Base-by-base conservation (phyloP, 208 protist species). In the Crithidia thermophila region DNA sequence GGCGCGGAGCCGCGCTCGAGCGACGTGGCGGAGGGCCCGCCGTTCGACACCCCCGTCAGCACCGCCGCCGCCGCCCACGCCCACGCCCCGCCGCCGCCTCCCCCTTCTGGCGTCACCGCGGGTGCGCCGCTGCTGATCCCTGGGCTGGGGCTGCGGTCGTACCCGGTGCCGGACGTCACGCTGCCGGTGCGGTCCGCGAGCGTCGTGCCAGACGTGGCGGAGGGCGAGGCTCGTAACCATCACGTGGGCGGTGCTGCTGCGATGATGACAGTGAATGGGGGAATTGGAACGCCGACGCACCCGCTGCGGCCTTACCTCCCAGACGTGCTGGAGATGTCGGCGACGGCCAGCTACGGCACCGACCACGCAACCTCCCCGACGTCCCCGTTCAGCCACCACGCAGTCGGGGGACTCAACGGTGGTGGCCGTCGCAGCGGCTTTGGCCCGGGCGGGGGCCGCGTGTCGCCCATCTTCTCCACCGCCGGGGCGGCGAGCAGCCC, bases 121-220 rank as follows among this genome's bases (percentile, higher is more conserved):
- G 50, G 39, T n/a, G 59, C 66, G 45, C 72, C 57, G 21, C 42
- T 79, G 42, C 46, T 78, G 10, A 61, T 86, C 11, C 76, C 77
- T 3, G 81, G 81, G 13, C 72, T 86, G 9, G 81, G 76, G n/a
- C 72, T 86, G 42, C 74, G 67, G 42, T 57, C 51, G 11, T 79
- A 70, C 43, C 58, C 67, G 0, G n/a, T 75, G n/a, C 45, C 65
- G 10, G 58, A 60, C 10, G 75, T 86, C 6, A 79, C 77, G 27
- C 52, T 73, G 20, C 78, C 81, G 11, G 76, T 77, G 50, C 34
- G 69, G 2, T 4, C 25, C 8, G 45, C 59, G 51, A 39, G 36
- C 18, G 53, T 6, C 27, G 34, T 36, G 31, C 30, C 56, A 8
- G 50, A 58, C 13, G 4, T 14, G 2, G 36, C 60, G 14, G 46